These are phyloP conservation scores for Fusarium setosum DNA, from an alignment of 2,329 filamentous ascomycete species.

Conservation along the genomic window DNA sequence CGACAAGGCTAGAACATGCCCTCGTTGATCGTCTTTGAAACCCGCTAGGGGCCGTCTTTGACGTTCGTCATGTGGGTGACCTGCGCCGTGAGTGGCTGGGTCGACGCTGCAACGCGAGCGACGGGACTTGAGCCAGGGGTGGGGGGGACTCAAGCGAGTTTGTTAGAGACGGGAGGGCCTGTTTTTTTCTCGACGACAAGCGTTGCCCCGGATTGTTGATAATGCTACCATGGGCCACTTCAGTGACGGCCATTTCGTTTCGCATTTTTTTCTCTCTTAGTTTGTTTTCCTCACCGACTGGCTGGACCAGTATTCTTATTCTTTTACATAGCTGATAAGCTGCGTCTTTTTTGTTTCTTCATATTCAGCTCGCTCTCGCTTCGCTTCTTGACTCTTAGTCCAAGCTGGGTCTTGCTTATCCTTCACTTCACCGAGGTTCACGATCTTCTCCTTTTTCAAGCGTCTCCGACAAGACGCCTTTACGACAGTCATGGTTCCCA, in stretches of 20 bases:
- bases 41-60: conserved; percentile 30
- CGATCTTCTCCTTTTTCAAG: conserved; percentile 10
- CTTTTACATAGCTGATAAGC: conserved; percentile 4
- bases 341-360: conserved; percentile 15
- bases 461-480: conserved; percentile 9
- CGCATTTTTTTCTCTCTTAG: conserved; percentile 30
- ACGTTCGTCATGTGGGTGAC: conserved; percentile 26
- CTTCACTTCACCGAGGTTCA: conserved; percentile 20
- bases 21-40: conserved; percentile 37
- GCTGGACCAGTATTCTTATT: conserved; percentile 37
- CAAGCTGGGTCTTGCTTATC: conserved; percentile 27
- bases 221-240: conserved; percentile 38
- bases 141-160: conserved; percentile 37
- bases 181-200: conserved; percentile 16
- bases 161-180: conserved; percentile 31
- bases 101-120: neutral
- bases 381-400: neutral
- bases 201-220: conserved; percentile 35
- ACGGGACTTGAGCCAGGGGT: conserved; percentile 16
- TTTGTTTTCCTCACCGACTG: conserved; percentile 34
- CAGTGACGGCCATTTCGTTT: conserved; percentile 37
- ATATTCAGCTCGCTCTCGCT: conserved; percentile 22
- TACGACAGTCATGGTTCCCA: conserved; percentile 35
- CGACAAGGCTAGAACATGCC: conserved; percentile 26
- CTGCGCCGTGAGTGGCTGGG: conserved; percentile 18